A percentile compares a stretch with the other conserved stretches of the same genome.
These are phyloP conservation scores for Aspergillus nidulans DNA, from an alignment of 495 filamentous ascomycete genomes.

Conservation along the genomic window DNA sequence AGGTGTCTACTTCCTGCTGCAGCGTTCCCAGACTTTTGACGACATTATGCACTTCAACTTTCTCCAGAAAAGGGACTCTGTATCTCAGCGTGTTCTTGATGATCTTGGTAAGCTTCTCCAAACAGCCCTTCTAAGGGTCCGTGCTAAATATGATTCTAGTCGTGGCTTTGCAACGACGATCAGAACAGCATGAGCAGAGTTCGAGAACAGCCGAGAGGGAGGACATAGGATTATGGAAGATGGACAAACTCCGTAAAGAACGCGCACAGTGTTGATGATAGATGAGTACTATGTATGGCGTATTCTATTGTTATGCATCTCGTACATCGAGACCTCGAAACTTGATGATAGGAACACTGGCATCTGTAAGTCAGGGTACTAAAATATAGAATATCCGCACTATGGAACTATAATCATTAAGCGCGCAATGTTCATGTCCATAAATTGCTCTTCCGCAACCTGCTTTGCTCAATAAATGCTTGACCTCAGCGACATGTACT, in stretches of 20 bases:
- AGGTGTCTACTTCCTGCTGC: constrained; percentile 68
- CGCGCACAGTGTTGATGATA: not conserved
- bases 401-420: not conserved
- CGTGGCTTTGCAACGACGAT: constrained; percentile 17
- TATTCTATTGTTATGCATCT: constrained; percentile 1
- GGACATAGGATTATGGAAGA: not conserved
- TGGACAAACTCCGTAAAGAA: not conserved
- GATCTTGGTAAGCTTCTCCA: constrained; percentile 67
- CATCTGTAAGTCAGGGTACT: not conserved
- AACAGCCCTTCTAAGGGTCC: not conserved
- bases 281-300: not conserved
- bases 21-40: constrained; percentile 72
- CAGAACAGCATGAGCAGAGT: constrained; percentile 15
- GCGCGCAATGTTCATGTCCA: not conserved
- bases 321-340: not conserved
- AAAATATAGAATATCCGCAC: not conserved
- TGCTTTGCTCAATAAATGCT: not conserved
- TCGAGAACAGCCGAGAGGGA: constrained; percentile 7
- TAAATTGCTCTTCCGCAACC: not conserved
- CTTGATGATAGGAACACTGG: not conserved
- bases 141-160: constrained; percentile 6
- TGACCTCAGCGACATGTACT: not conserved
- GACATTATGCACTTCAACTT: constrained; percentile 86
- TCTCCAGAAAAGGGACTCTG: constrained; percentile 55
- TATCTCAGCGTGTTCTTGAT: constrained; percentile 65